A percentile compares a stretch with the other conserved stretches of the same genome.
These are phyloP conservation scores for Aaosphaeria pasadenensis DNA, from an alignment of 2,329 filamentous ascomycete genomes.

Conservation along the genomic window DNA sequence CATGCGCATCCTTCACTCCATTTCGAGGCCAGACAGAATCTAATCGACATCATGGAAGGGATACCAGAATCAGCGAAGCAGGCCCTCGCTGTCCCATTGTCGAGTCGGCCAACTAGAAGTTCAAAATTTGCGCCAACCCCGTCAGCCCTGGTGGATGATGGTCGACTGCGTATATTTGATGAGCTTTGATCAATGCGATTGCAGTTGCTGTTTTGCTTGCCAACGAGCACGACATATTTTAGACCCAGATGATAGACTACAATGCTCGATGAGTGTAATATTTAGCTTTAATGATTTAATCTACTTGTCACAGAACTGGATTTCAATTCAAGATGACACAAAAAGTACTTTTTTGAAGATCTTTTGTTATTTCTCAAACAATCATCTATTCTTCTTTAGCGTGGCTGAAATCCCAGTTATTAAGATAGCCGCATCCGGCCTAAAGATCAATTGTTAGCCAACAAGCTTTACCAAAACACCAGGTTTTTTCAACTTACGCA, in stretches of 20 bases:
- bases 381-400: neutral
- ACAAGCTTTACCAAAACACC: neutral
- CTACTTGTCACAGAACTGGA: too few relatives aligned
- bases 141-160: constrained; percentile 4
- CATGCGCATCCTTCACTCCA: constrained; percentile 10
- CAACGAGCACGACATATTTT: too few relatives aligned
- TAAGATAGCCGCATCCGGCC: constrained; percentile 37
- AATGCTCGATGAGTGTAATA: too few relatives aligned
- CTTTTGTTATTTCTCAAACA: too few relatives aligned
- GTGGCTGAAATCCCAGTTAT: constrained; percentile 37
- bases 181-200: constrained; percentile 8
- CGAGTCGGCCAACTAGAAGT: neutral
- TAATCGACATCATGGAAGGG: constrained; percentile 25
- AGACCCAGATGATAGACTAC: too few relatives aligned
- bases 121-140: neutral
- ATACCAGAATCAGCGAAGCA: constrained; percentile 34
- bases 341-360: too few relatives aligned
- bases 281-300: too few relatives aligned
- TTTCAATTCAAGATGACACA: too few relatives aligned
- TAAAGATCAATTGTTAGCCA: constrained; percentile 4
- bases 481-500: constrained; percentile 47
- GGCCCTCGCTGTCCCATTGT: constrained; percentile 16
- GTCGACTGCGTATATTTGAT: constrained; percentile 14
- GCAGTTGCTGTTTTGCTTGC: too few relatives aligned
- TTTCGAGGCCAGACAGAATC: constrained; percentile 14